Evolutionary conservation across 2,329 filamentous ascomycete species (phyloP).

Genomic region (Aureobasidium sp.): DNA sequence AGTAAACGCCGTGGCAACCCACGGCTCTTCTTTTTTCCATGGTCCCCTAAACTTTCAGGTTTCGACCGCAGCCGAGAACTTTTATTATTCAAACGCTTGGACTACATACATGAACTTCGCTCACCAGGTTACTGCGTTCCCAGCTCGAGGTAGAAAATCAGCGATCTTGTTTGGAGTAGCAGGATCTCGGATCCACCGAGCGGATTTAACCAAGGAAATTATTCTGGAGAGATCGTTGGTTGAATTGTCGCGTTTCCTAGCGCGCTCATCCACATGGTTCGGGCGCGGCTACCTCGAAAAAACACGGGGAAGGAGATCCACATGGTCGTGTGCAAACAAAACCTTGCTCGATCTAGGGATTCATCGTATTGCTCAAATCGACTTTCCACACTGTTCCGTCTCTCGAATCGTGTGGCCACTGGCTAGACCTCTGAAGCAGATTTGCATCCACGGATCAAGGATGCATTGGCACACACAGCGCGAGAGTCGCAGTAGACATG

Average conservation of each 20-base stretch:
- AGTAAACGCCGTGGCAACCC: not conserved
- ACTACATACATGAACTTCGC: not conserved
- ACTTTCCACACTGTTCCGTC: not conserved
- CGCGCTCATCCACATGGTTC: conserved; percentile 6
- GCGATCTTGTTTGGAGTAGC: not conserved
- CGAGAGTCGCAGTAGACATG: not conserved
- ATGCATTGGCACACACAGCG: not conserved
- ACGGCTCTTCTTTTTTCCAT: not conserved
- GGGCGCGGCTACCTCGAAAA: conserved; percentile 1
- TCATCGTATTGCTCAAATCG: not conserved
- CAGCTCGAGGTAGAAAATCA: not conserved
- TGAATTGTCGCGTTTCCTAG: conserved; percentile 2
- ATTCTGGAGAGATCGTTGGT: conserved; percentile 1
- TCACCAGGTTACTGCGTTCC: not conserved
- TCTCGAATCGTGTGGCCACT: not conserved
- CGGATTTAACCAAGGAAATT: not conserved
- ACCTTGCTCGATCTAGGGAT: not conserved
- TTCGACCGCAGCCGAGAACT: not conserved
- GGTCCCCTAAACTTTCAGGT: not conserved
- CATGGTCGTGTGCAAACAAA: conserved; percentile 5
- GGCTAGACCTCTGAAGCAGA: not conserved
- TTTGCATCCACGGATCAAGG: not conserved
- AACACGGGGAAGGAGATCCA: conserved; percentile 4
- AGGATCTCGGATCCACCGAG: not conserved
- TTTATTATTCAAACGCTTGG: not conserved